Percentiles rank a stretch among this genome's conserved stretches.
These are phyloP conservation scores for Neonectria coccinea DNA, from an alignment of 2,329 filamentous ascomycete species.

Conservation along the genomic window DNA sequence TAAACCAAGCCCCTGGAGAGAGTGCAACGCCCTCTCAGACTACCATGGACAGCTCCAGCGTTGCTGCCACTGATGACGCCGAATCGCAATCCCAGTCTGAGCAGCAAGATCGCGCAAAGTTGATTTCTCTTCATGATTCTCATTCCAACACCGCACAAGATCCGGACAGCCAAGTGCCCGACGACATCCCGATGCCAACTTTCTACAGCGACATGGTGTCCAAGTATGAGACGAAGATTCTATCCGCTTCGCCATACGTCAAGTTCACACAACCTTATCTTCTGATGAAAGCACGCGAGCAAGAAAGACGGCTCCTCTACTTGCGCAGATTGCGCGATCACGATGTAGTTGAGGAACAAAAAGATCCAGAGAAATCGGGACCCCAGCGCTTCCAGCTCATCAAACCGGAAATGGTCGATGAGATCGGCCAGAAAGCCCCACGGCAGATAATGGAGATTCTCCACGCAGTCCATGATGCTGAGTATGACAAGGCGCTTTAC, in stretches of 20 bases:
- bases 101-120: slow-evolving; percentile 45
- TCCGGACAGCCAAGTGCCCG: slow-evolving; percentile 71
- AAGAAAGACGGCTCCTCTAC: slow-evolving; percentile 86
- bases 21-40: slow-evolving; percentile 53
- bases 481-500: slow-evolving; percentile 94
- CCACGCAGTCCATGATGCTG: slow-evolving; percentile 93
- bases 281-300: slow-evolving; percentile 89
- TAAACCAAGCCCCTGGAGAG: slow-evolving; percentile 53
- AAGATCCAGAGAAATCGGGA: slow-evolving; percentile 70
- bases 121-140: slow-evolving; percentile 56
- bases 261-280: slow-evolving; percentile 95
- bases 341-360: slow-evolving; percentile 67
- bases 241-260: slow-evolving; percentile 96
- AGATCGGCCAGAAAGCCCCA: slow-evolving; percentile 81
- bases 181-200: slow-evolving; percentile 86
- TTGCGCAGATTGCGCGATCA: slow-evolving; percentile 87
- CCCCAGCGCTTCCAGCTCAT: slow-evolving; percentile 88
- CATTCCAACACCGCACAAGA: slow-evolving; percentile 60
- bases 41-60: slow-evolving; percentile 47
- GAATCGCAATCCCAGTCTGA: slow-evolving; percentile 44
- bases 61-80: slow-evolving; percentile 45
- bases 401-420: slow-evolving; percentile 93
- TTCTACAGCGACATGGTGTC: slow-evolving; percentile 96
- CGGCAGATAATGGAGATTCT: slow-evolving; percentile 92
- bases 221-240: slow-evolving; percentile 90